phyloP scores from a whole-genome alignment of 2,329 filamentous ascomycete genomes.

The Sporothrix curviconia region DNA sequence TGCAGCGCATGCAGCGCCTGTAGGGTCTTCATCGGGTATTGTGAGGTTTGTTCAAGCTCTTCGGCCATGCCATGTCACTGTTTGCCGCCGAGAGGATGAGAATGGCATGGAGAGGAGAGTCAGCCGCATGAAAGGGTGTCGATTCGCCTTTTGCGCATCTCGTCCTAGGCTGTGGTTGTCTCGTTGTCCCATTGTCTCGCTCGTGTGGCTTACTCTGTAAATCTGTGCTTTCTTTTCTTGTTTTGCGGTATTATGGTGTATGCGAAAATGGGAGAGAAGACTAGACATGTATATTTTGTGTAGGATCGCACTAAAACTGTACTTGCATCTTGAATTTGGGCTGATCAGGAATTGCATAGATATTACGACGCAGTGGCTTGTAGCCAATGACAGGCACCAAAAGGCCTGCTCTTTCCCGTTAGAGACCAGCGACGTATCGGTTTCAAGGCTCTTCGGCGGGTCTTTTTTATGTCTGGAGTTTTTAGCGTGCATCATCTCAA shows the following conservation, averaged over 20 bases:
- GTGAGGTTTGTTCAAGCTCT: no score
- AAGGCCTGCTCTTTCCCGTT: background rate
- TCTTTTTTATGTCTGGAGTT: slow-evolving; percentile 4
- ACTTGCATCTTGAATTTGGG: background rate
- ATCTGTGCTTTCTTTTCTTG: no score
- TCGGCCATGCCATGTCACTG: background rate
- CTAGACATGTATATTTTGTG: background rate
- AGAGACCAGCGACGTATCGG: no score
- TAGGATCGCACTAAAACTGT: background rate
- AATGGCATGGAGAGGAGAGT: no score
- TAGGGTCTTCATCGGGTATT: background rate
- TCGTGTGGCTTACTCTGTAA: no score
- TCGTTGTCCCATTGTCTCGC: no score
- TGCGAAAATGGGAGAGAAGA: no score
- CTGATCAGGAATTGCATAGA: no score
- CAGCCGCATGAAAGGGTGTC: background rate
- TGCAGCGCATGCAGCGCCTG: background rate
- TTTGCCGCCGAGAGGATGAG: slow-evolving; percentile 1
- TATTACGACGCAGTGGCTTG: no score
- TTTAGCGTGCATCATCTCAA: slow-evolving; percentile 1
- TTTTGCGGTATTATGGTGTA: no score
- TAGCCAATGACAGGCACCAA: background rate
- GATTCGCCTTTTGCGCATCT: background rate
- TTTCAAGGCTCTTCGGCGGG: background rate
- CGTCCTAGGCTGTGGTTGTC: no score